Evolutionary conservation across 2,329 filamentous ascomycete species (phyloP).

Genomic region (Alternaria postmessia): DNA sequence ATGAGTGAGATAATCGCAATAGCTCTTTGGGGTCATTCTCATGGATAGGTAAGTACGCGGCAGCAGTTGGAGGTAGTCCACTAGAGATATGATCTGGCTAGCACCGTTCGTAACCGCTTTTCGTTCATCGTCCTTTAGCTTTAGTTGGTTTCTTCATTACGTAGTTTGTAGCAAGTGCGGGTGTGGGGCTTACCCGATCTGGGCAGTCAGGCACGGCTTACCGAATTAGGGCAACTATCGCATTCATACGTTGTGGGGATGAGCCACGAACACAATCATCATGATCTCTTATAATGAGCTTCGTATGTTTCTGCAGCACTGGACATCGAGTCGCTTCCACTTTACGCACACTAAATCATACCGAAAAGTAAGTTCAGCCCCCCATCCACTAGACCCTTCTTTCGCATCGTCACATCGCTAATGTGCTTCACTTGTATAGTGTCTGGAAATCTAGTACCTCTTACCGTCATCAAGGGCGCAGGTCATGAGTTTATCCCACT

Average conservation of each 20-base stretch:
- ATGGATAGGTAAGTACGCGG: no score
- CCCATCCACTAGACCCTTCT: neutral
- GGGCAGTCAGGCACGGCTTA: conserved; percentile 24
- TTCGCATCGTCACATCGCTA: neutral
- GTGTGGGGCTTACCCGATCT: conserved; percentile 12
- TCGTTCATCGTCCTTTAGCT: no score
- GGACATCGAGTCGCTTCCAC: no score
- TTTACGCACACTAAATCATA: neutral
- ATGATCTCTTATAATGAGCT: neutral
- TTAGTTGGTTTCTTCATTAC: neutral
- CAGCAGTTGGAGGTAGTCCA: no score
- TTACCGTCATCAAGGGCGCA: conserved; percentile 33
- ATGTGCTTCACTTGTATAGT: conserved; percentile 3
- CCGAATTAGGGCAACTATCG: conserved; percentile 22
- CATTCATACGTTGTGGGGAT: conserved; percentile 3
- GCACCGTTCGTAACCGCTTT: neutral
- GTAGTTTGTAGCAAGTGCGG: neutral
- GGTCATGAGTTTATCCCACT: conserved; percentile 30
- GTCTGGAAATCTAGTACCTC: conserved; percentile 25
- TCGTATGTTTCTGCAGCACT: no score
- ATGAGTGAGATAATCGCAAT: no score
- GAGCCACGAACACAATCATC: neutral
- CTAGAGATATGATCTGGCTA: neutral
- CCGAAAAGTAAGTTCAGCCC: neutral
- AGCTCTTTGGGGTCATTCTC: no score